Evolutionary conservation across 495 filamentous ascomycete species (phyloP).

Genomic region (Tuber calosporum): DNA sequence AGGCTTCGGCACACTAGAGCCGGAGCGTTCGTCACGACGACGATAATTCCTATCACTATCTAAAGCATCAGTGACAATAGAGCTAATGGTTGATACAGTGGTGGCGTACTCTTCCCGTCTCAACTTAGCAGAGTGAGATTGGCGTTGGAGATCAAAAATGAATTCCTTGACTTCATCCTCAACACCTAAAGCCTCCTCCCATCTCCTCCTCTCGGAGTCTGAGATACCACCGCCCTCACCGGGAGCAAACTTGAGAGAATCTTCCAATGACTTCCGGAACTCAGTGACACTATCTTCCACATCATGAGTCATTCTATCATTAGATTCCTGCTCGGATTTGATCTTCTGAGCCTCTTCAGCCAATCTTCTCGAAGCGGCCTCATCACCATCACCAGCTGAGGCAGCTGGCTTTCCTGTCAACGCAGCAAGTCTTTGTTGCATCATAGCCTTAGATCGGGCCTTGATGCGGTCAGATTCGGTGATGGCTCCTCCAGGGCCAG

Average conservation of each 20-base stretch:
- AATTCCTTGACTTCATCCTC: constrained; percentile 96
- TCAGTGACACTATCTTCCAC: constrained; percentile 96
- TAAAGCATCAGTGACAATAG: constrained; percentile 8
- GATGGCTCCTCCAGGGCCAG: constrained; percentile 81
- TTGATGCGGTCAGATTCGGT: constrained; percentile 94
- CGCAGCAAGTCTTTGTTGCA: constrained; percentile 93
- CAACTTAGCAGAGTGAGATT: constrained; percentile 64
- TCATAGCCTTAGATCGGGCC: constrained; percentile 90
- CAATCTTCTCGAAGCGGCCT: constrained; percentile 67
- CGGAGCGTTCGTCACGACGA: constrained; percentile 32
- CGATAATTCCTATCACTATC: constrained; percentile 45
- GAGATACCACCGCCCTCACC: constrained; percentile 53
- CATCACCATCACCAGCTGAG: constrained; percentile 54
- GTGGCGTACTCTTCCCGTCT: constrained; percentile 62
- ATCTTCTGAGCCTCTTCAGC: constrained; percentile 79
- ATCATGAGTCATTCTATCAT: constrained; percentile 91
- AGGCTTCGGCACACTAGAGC: constrained; percentile 20
- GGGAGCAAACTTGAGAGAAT: constrained; percentile 69
- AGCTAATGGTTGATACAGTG: neutral
- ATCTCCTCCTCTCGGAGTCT: constrained; percentile 86
- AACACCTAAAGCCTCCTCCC: constrained; percentile 94
- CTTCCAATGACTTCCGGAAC: constrained; percentile 73
- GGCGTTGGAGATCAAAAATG: constrained; percentile 89
- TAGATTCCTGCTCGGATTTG: constrained; percentile 79
- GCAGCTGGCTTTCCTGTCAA: constrained; percentile 73